phyloP scores from a whole-genome alignment of 495 filamentous ascomycete species.

The Hypoxylon trugodes region DNA sequence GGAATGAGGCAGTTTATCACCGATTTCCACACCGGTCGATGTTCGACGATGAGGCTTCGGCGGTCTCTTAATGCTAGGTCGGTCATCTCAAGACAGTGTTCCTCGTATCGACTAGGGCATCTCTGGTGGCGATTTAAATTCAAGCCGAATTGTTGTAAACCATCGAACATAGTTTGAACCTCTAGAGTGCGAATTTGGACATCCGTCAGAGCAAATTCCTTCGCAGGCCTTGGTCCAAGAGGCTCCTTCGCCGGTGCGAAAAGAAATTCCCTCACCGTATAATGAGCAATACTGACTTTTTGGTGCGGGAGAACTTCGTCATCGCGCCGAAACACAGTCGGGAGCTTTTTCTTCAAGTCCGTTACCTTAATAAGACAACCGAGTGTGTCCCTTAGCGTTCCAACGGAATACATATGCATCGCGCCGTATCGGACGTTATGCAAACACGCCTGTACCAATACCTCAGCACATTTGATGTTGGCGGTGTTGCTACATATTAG shows the following conservation, averaged over 20 bases:
- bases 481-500: slow-evolving; percentile 41
- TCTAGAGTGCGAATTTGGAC: slow-evolving; percentile 23
- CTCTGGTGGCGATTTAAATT: background rate
- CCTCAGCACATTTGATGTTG: slow-evolving; percentile 23
- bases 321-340: background rate
- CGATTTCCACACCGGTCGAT: slow-evolving; percentile 9
- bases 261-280: slow-evolving; percentile 49
- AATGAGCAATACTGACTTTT: slow-evolving; percentile 41
- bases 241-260: slow-evolving; percentile 22
- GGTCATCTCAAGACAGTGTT: slow-evolving; percentile 31
- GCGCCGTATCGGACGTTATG: slow-evolving; percentile 28
- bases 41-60: slow-evolving; percentile 13
- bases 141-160: slow-evolving; percentile 23
- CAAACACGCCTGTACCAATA: slow-evolving; percentile 32
- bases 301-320: slow-evolving; percentile 16
- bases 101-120: slow-evolving; percentile 32
- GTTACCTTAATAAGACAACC: slow-evolving; percentile 43
- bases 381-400: slow-evolving; percentile 35
- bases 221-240: slow-evolving; percentile 18
- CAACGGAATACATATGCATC: slow-evolving; percentile 27
- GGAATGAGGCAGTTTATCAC: slow-evolving; percentile 19
- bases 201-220: slow-evolving; percentile 33
- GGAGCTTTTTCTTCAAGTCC: background rate
- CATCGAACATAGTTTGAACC: slow-evolving; percentile 35
- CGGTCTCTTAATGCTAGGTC: slow-evolving; percentile 17